These are phyloP conservation scores for Graphilbum fragrans DNA, from an alignment of 2,329 filamentous ascomycete species.

Conservation along the genomic window DNA sequence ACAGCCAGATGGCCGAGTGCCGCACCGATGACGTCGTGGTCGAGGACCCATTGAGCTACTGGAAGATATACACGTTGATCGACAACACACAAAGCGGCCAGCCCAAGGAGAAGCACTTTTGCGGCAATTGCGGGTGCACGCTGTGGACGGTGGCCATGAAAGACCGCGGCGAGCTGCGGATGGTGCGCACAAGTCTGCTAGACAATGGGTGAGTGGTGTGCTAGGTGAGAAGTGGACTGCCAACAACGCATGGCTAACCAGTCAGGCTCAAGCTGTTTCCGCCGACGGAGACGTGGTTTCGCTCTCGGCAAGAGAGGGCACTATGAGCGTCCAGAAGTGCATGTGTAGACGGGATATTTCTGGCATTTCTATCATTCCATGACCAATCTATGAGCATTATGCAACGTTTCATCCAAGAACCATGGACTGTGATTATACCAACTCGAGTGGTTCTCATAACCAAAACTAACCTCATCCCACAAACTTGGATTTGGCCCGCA, in stretches of 20 bases:
- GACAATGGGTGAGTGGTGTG: slow-evolving; percentile 8
- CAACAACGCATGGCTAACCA: neutral
- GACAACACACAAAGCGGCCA: slow-evolving; percentile 10
- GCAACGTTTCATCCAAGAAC: too few relatives aligned
- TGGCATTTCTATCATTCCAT: too few relatives aligned
- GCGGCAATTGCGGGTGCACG: slow-evolving; percentile 11
- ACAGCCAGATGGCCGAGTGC: slow-evolving; percentile 9
- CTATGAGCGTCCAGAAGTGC: neutral
- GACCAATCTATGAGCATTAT: too few relatives aligned
- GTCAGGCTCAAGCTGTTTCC: slow-evolving; percentile 7
- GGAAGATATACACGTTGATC: slow-evolving; percentile 11
- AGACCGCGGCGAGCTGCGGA: slow-evolving; percentile 8
- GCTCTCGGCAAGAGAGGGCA: neutral
- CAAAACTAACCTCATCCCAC: neutral
- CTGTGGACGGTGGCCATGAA: slow-evolving; percentile 11
- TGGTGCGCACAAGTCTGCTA: slow-evolving; percentile 11
- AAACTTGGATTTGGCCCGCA: slow-evolving; percentile 9
- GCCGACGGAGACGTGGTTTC: slow-evolving; percentile 8
- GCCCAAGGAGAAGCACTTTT: slow-evolving; percentile 13
- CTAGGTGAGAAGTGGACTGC: neutral
- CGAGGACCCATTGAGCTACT: slow-evolving; percentile 7
- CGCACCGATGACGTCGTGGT: slow-evolving; percentile 10
- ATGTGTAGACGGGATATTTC: neutral
- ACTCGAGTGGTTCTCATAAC: neutral
- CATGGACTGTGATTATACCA: too few relatives aligned